These are phyloP conservation scores for Saturnispora besseyi DNA, from an alignment of 805 yeast species.

Conservation along the genomic window DNA sequence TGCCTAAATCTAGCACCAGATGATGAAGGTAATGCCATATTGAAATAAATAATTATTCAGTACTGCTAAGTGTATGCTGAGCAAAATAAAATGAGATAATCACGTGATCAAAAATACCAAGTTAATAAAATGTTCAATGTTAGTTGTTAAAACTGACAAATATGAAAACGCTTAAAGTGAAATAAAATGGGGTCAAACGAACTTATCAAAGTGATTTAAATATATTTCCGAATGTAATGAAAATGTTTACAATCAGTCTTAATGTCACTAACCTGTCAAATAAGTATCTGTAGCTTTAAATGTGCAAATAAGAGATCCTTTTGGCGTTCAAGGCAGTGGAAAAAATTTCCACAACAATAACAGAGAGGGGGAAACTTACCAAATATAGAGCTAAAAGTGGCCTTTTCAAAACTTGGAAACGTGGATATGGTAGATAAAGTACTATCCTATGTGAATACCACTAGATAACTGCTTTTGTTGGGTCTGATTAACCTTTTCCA, in stretches of 20 bases:
- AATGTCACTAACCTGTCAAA: neutral
- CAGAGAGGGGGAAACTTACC: neutral
- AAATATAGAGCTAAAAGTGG: neutral
- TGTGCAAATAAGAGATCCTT: neutral
- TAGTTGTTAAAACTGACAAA: neutral
- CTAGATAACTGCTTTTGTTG: neutral
- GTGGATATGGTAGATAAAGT: neutral
- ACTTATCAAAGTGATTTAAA: too few relatives aligned
- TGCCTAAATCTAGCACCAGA: constrained; percentile 79
- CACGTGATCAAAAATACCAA: neutral
- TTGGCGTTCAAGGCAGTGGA: constrained; percentile 1
- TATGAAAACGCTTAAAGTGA: too few relatives aligned
- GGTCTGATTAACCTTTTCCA: neutral
- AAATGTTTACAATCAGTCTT: neutral
- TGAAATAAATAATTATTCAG: neutral
- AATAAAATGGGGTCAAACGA: too few relatives aligned
- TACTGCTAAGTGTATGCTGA: neutral
- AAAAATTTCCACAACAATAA: neutral
- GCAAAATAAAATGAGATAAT: neutral
- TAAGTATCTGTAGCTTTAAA: neutral
- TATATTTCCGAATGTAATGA: too few relatives aligned
- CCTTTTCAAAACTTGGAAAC: neutral
- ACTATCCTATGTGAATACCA: neutral
- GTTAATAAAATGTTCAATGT: too few relatives aligned
- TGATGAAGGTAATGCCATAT: constrained; percentile 29